These are phyloP conservation scores for Jimgerdemannia lactiflua DNA, from an alignment of 192 early-diverging fungal species.

Conservation along the genomic window DNA sequence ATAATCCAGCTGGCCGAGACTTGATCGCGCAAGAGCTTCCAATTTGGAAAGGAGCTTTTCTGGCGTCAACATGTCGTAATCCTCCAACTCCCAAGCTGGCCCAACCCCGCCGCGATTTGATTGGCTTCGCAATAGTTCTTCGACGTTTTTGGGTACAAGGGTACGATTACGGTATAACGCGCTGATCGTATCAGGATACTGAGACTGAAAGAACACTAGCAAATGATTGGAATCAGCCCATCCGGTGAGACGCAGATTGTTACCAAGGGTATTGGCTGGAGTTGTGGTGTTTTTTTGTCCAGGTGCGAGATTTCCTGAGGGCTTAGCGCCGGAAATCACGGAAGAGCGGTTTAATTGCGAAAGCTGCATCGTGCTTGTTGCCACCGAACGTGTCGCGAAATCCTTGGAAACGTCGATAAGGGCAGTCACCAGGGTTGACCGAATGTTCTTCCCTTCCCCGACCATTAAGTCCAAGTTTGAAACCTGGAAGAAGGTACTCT, in stretches of 20 bases:
- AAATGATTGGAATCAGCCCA: conserved; percentile 20
- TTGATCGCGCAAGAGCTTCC: conserved; percentile 12
- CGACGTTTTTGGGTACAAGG: conserved; percentile 7
- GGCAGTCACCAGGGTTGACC: not conserved
- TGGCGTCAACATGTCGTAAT: conserved; percentile 8
- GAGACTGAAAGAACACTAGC: conserved; percentile 16
- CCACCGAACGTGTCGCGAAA: not conserved
- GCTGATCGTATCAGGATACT: conserved; percentile 18
- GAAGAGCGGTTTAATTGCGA: no score
- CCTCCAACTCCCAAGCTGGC: not conserved
- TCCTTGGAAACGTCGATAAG: not conserved
- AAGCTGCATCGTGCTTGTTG: not conserved
- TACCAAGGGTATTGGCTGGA: not conserved
- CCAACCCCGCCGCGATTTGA: not conserved
- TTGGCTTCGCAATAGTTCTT: conserved; percentile 16
- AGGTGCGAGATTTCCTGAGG: not conserved
- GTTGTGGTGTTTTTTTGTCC: not conserved
- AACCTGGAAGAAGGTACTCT: not conserved
- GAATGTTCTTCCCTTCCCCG: not conserved
- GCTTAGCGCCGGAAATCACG: not conserved
- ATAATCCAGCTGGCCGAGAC: not conserved
- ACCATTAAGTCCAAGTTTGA: not conserved
- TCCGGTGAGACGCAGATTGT: not conserved
- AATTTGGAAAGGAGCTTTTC: not conserved
- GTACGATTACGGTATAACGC: conserved; percentile 7